Percentiles rank a stretch among this genome's conserved stretches.
phyloP scores from a whole-genome alignment of 805 yeast genomes.

The Wickerhamomyces mucosus region DNA sequence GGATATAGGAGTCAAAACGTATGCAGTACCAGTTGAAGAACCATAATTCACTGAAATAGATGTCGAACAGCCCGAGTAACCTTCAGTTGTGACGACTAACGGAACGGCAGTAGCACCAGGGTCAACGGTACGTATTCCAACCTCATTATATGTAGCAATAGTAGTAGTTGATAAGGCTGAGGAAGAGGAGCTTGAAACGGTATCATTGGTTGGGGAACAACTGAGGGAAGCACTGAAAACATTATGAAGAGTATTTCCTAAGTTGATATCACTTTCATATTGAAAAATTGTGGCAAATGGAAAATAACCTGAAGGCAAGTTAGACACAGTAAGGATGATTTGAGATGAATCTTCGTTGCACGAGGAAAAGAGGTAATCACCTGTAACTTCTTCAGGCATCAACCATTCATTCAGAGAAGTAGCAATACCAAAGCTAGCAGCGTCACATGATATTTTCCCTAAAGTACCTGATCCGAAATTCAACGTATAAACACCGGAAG shows the following conservation, averaged over 20 bases:
- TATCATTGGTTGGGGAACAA: slow-evolving; percentile 9
- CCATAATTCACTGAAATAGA: slow-evolving; percentile 1
- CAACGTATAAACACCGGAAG: slow-evolving; percentile 20
- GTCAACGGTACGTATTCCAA: slow-evolving; percentile 7
- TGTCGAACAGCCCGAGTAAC: slow-evolving; percentile 3
- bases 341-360: slow-evolving; percentile 18
- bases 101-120: slow-evolving; percentile 13
- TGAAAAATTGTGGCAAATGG: slow-evolving; percentile 25
- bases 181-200: too few relatives aligned
- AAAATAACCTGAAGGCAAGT: slow-evolving; percentile 20
- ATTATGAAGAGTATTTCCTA: slow-evolving; percentile 9
- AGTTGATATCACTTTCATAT: slow-evolving; percentile 5
- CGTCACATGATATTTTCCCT: slow-evolving; percentile 16
- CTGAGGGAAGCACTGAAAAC: slow-evolving; percentile 9
- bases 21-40: background rate
- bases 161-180: slow-evolving; percentile 14
- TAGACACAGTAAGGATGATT: slow-evolving; percentile 11
- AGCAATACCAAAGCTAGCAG: slow-evolving; percentile 14
- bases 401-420: slow-evolving; percentile 25
- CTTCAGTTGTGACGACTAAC: slow-evolving; percentile 11
- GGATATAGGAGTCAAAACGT: background rate
- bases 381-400: slow-evolving; percentile 17
- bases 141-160: slow-evolving; percentile 10
- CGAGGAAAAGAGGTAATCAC: slow-evolving; percentile 9
- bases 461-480: slow-evolving; percentile 9